These are phyloP conservation scores for Curvularia hawaiiensis DNA, from an alignment of 2,329 filamentous ascomycete species.

Conservation along the genomic window DNA sequence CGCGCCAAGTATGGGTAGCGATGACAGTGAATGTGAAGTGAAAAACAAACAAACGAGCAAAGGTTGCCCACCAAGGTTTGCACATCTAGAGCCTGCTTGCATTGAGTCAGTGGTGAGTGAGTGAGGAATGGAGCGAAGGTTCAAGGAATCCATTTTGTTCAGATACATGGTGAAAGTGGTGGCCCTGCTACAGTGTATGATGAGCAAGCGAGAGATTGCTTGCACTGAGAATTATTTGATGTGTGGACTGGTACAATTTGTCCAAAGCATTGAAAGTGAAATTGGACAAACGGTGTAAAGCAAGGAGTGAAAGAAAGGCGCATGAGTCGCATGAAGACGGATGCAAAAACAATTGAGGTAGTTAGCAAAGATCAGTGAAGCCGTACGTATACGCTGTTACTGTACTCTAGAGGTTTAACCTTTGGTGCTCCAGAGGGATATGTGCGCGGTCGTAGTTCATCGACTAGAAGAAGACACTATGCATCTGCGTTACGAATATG, in stretches of 20 bases:
- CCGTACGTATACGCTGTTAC: not conserved
- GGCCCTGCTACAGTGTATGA: not conserved
- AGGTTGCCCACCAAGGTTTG: not conserved
- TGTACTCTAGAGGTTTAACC: not conserved
- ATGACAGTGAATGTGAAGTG: not conserved
- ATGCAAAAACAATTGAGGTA: not conserved
- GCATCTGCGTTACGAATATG: no score
- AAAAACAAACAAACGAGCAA: not conserved
- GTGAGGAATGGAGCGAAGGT: not conserved
- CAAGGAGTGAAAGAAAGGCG: not conserved
- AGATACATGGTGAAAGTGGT: not conserved
- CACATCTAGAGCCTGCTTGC: not conserved
- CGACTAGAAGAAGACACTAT: no score
- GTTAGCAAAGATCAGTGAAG: not conserved
- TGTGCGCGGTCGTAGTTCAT: not conserved
- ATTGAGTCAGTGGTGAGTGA: not conserved
- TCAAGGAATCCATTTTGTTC: not conserved
- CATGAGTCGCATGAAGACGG: not conserved
- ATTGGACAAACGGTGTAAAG: not conserved
- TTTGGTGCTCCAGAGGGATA: not conserved
- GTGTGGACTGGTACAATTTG: not conserved
- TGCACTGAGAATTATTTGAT: not conserved
- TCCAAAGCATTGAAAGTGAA: not conserved
- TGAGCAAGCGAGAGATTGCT: not conserved
- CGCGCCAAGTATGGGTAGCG: not conserved